Percentiles rank a stretch among this genome's conserved stretches.
These are phyloP conservation scores for Poa pratensis DNA, from an alignment of 176 grass and related monocot species.

Conservation along the genomic window DNA sequence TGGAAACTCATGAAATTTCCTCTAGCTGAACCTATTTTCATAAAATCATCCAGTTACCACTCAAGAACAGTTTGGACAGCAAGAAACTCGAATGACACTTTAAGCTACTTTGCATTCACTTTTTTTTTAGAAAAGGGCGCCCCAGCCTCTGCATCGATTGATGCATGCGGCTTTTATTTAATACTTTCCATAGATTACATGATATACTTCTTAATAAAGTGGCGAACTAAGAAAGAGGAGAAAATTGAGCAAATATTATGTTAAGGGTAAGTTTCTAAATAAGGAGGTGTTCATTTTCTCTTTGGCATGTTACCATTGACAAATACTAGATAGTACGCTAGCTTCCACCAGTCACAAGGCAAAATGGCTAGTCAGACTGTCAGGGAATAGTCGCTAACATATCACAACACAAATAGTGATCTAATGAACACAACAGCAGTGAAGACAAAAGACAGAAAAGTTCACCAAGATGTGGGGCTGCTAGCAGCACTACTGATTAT, in stretches of 20 bases:
- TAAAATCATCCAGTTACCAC: conserved; percentile 12
- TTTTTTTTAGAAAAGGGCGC: too few relatives aligned
- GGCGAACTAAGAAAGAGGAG: neutral
- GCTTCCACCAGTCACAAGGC: neutral
- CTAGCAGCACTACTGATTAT: conserved; percentile 24
- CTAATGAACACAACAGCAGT: conserved; percentile 1
- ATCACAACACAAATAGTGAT: neutral
- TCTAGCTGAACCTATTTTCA: neutral
- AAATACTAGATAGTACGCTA: neutral
- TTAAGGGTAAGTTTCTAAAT: neutral
- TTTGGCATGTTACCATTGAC: neutral
- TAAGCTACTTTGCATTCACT: neutral
- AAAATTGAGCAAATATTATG: neutral
- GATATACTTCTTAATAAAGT: conserved; percentile 10
- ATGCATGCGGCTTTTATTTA: too few relatives aligned
- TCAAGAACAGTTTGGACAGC: conserved; percentile 14
- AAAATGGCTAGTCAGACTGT: conserved; percentile 5
- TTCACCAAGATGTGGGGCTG: neutral
- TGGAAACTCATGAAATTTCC: neutral
- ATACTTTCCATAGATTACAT: too few relatives aligned
- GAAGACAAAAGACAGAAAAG: conserved; percentile 31
- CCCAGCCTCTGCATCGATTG: too few relatives aligned
- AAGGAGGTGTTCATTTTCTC: neutral
- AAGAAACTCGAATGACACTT: neutral
- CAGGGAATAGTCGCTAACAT: conserved; percentile 8